Evolutionary conservation across 148 eudicot species (phyloP).

Genomic region (Chenopodium quinoa): DNA sequence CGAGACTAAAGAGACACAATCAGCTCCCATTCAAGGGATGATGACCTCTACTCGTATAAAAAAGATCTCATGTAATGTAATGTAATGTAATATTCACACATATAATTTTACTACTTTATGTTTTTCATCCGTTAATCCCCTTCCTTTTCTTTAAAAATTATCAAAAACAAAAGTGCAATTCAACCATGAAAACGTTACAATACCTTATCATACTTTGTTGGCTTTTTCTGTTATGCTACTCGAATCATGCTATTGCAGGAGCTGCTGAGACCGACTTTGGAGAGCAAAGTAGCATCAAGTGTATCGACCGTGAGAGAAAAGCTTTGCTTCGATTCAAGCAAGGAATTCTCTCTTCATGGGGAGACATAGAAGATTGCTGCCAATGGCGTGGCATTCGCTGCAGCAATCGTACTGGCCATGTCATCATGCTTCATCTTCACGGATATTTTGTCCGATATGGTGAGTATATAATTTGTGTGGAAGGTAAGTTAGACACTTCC

Average conservation of each 20-base stretch:
- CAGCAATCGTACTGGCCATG: constrained; percentile 16
- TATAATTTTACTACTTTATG: no score
- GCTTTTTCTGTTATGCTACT: neutral
- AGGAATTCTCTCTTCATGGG: constrained; percentile 14
- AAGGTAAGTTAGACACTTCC: constrained; percentile 7
- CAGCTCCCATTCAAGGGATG: no score
- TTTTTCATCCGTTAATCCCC: no score
- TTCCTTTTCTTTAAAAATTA: no score
- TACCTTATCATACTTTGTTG: neutral
- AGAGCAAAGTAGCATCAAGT: neutral
- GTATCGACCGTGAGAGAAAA: constrained; percentile 4
- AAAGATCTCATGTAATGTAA: no score
- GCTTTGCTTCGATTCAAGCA: constrained; percentile 18
- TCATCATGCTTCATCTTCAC: neutral
- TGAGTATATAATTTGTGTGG: neutral
- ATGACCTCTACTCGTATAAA: no score
- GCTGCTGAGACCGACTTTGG: neutral
- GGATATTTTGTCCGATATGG: neutral
- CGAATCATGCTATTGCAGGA: neutral
- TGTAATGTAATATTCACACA: no score
- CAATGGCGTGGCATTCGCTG: constrained; percentile 17
- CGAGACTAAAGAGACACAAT: no score
- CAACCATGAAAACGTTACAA: neutral
- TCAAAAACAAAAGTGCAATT: no score
- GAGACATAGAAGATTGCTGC: neutral